phyloP scores from a whole-genome alignment of 306 rosid genomes.

The Luffa acutangula region DNA sequence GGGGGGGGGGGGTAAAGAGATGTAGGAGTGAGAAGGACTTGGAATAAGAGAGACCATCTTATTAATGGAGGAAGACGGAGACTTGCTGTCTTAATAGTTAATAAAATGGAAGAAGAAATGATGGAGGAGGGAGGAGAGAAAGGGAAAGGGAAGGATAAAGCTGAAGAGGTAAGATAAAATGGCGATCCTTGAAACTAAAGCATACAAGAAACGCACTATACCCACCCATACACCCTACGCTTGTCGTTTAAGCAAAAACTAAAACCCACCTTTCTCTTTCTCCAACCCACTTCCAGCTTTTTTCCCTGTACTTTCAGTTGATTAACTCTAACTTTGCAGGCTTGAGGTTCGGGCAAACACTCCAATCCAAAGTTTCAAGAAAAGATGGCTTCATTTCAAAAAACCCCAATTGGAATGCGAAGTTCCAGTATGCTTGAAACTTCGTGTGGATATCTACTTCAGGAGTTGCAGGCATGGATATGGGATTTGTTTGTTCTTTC shows the following conservation, averaged over 20 bases:
- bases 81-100: slow-evolving; percentile 11
- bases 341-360: slow-evolving; percentile 12
- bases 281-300: slow-evolving; percentile 9
- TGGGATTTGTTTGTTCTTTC: slow-evolving; percentile 8
- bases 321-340: slow-evolving; percentile 21
- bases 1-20: slow-evolving; percentile 8
- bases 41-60: slow-evolving; percentile 49
- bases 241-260: slow-evolving; percentile 90
- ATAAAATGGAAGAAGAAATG: slow-evolving; percentile 22
- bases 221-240: slow-evolving; percentile 33
- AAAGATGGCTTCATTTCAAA: slow-evolving; percentile 58
- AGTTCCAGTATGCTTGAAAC: slow-evolving; percentile 65
- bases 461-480: slow-evolving; percentile 79
- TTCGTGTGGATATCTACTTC: slow-evolving; percentile 82
- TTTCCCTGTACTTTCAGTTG: slow-evolving; percentile 23
- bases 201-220: slow-evolving; percentile 16
- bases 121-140: slow-evolving; percentile 15
- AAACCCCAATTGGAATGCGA: slow-evolving; percentile 61
- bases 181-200: slow-evolving; percentile 80
- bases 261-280: slow-evolving; percentile 27
- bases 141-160: slow-evolving; percentile 20
- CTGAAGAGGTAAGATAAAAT: slow-evolving; percentile 9
- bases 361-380: neutral
- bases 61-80: slow-evolving; percentile 24
- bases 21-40: slow-evolving; percentile 18